Evolutionary conservation across 169 alveolate species (phyloP).

Genomic region (Cryptosporidium bovis): DNA sequence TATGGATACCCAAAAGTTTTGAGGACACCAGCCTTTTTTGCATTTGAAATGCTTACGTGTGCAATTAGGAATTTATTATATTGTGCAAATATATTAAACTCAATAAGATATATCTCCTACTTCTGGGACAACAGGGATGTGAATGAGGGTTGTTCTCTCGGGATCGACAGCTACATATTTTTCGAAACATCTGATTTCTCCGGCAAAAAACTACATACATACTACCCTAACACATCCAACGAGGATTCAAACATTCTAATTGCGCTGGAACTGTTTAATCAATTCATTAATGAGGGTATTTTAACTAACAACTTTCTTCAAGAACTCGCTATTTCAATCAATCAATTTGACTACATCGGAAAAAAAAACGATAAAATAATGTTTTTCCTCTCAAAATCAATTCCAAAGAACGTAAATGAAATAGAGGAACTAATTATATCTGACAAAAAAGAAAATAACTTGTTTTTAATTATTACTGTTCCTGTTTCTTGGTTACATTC

Average conservation of each 20-base stretch:
- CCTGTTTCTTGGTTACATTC: conserved; percentile 56
- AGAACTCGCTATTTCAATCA: conserved; percentile 45
- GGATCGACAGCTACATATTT: not conserved
- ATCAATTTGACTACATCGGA: not conserved
- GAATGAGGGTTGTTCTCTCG: not conserved
- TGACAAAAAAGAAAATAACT: not conserved
- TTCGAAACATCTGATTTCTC: conserved; percentile 14
- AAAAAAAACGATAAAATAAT: not conserved
- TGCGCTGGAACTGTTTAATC: conserved; percentile 18
- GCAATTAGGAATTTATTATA: conserved; percentile 34
- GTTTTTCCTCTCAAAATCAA: conserved; percentile 14
- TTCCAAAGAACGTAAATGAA: conserved; percentile 23
- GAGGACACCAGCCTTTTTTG: not conserved
- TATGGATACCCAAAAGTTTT: too few relatives aligned
- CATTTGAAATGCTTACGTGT: conserved; percentile 59
- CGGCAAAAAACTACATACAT: conserved; percentile 11
- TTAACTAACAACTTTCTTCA: conserved; percentile 31
- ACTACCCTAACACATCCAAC: conserved; percentile 21
- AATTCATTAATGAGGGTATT: not conserved
- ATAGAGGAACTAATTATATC: not conserved
- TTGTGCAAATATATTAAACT: conserved; percentile 31
- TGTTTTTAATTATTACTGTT: conserved; percentile 14
- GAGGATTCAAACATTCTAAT: conserved; percentile 8
- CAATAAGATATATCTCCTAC: conserved; percentile 50
- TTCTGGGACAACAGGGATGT: not conserved